Percentiles rank a stretch among this genome's conserved stretches.
Conservation (phyloP, 768 basidiomycete species). For the Lactifluus echinatus region DNA sequence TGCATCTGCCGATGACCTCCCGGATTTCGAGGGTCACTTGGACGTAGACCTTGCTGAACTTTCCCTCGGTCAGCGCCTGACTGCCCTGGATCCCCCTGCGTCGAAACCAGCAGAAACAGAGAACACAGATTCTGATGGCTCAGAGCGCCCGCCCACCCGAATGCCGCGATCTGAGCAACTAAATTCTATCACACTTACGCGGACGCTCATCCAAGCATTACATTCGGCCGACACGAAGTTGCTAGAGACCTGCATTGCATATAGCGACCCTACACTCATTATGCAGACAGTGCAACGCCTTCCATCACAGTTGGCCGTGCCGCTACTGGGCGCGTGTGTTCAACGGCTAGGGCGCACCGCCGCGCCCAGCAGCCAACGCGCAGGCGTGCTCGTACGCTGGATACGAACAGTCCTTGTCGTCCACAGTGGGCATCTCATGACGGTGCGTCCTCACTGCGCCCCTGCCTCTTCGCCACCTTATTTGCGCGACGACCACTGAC, state of each 20-base stretch:
- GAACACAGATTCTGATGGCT: conserved; percentile 41
- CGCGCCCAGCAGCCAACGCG: conserved; percentile 73
- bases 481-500: neutral
- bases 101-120: conserved; percentile 31
- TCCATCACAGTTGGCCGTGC: conserved; percentile 80
- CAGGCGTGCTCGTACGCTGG: conserved; percentile 63
- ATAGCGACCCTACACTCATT: conserved; percentile 75
- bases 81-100: conserved; percentile 50
- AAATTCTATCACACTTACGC: conserved; percentile 81
- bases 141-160: conserved; percentile 26
- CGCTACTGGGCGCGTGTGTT: conserved; percentile 79
- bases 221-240: conserved; percentile 89
- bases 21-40: conserved; percentile 56
- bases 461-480: neutral
- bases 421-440: conserved; percentile 90
- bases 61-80: conserved; percentile 83
- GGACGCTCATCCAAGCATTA: conserved; percentile 90
- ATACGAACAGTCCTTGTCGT: conserved; percentile 73
- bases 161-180: conserved; percentile 27
- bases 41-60: conserved; percentile 85
- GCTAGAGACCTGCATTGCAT: conserved; percentile 77
- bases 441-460: conserved; percentile 44
- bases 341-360: conserved; percentile 79
- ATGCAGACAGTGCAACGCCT: conserved; percentile 79
- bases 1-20: conserved; percentile 40